Base-by-base conservation (phyloP, 1,139 yeast species). In the Candida neerlandica region DNA sequence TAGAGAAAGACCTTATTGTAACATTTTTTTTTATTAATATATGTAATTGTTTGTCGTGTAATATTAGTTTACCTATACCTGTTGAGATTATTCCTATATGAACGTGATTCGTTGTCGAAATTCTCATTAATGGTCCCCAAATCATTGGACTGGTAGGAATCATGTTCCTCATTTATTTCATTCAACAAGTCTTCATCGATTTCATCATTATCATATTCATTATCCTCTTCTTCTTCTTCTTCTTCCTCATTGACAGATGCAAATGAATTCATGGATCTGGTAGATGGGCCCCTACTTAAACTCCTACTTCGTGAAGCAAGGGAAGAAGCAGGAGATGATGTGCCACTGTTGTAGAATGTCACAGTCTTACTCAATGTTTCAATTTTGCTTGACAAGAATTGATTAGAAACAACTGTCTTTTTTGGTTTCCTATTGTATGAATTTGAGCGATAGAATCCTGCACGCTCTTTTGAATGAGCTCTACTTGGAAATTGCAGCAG, bases 301-400 rank as follows among this genome's bases (percentile, higher is more conserved):
- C 62, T 57, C 41, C 56, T 51, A 39, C 42, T 51, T 19, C 49
- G 14, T 14, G 55, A 46, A 23, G 46, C 41, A 7, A 38, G 44
- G 12, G 49, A 14, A 45, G 54, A 18, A 6, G 49, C 19, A 12
- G 48, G 48, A 19, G 46, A 51, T 9, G 44, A 26, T 29, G 62
- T 53, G 26, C 51, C 53, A 40, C 55, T 60, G 41, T 62, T 49
- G 51, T 82, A 83, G 46, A 82, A 75, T 0, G 89, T 84, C 0
- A 83, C 85, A 0, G 86, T 82, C 56, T 79, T 83, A 48, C 72
- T 75, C 23, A 67, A 62, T 0, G 81, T 73, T 53, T 80, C 80
- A 29, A 82, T 71, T 55, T 76, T 82, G 54, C 77, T 80, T n/a
- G 72, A 67, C 45, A 57, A 51, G 50, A 50, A 45, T 55, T 51